Conservation (phyloP, 108 stramenopile genomes). For the Cyclotella kingstonii region DNA sequence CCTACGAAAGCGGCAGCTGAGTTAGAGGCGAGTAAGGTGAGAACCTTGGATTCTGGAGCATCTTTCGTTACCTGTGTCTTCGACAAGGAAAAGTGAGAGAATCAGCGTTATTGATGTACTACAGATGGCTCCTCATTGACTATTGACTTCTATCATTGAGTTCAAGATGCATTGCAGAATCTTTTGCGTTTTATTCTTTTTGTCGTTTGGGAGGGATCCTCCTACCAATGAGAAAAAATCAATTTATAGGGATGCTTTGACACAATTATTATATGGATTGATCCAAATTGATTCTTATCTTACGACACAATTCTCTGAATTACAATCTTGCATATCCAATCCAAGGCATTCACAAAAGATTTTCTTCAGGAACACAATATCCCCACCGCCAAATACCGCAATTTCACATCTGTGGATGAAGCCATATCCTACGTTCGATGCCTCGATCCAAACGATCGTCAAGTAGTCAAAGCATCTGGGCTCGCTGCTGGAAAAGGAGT, state of each 20-base stretch:
- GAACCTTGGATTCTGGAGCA: slow-evolving; percentile 1
- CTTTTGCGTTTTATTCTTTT: too few relatives aligned
- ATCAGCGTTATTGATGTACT: too few relatives aligned
- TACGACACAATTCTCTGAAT: not conserved
- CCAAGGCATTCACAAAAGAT: slow-evolving; percentile 94
- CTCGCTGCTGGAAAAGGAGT: slow-evolving; percentile 99
- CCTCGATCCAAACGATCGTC: slow-evolving; percentile 74
- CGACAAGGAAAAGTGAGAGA: not conserved
- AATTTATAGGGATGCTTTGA: too few relatives aligned
- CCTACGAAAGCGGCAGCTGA: slow-evolving; percentile 90
- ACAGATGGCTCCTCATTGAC: too few relatives aligned
- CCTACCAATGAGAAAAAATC: too few relatives aligned
- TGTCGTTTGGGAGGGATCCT: too few relatives aligned
- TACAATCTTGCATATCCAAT: not conserved
- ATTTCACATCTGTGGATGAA: slow-evolving; percentile 82
- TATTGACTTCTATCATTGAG: too few relatives aligned
- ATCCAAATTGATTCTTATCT: not conserved
- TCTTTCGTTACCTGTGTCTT: not conserved
- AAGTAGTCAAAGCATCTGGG: slow-evolving; percentile 98
- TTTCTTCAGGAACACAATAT: slow-evolving; percentile 92
- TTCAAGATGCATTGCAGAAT: too few relatives aligned
- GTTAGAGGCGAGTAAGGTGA: slow-evolving; percentile 94
- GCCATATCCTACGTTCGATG: slow-evolving; percentile 84
- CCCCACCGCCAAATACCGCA: slow-evolving; percentile 93
- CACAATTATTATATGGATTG: not conserved